Conservation (phyloP, 176 grass and related monocot species). For the Eragrostis curvula region DNA sequence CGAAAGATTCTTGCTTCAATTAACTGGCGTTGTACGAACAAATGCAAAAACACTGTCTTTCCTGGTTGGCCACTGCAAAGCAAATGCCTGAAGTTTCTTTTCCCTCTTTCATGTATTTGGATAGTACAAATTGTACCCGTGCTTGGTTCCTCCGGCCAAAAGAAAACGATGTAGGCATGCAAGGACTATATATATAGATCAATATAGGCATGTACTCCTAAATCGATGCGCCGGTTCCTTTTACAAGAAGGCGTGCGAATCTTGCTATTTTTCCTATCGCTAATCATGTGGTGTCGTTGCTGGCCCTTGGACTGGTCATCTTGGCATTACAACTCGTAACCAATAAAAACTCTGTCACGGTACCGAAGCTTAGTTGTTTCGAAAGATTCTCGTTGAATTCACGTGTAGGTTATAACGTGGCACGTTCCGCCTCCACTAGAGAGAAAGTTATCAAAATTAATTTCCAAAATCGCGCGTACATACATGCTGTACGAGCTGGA, state of each 20-base stretch:
- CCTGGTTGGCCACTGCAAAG: not conserved
- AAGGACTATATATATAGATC: not conserved
- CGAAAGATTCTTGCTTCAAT: too few species aligned
- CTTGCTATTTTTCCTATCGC: not conserved
- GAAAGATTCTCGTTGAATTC: conserved; percentile 11
- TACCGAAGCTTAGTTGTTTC: not conserved
- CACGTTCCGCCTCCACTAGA: not conserved
- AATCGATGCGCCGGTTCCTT: not conserved
- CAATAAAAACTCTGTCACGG: not conserved
- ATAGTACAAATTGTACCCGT: not conserved
- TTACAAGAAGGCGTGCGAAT: not conserved
- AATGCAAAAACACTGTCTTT: not conserved
- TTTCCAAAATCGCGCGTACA: not conserved
- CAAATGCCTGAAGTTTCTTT: not conserved
- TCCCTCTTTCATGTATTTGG: not conserved
- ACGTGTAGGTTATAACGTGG: not conserved
- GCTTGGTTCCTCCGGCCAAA: not conserved
- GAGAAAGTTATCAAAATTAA: not conserved
- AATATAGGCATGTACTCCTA: not conserved
- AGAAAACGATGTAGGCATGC: not conserved
- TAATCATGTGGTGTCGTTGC: not conserved
- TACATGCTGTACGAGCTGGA: too few species aligned
- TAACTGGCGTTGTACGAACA: too few species aligned
- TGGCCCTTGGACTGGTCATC: not conserved
- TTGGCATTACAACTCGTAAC: not conserved